A percentile compares a stretch with the other conserved stretches of the same genome.
Conservation (phyloP, 1,284 basidiomycete genomes). For the Trichosporon asahii region DNA sequence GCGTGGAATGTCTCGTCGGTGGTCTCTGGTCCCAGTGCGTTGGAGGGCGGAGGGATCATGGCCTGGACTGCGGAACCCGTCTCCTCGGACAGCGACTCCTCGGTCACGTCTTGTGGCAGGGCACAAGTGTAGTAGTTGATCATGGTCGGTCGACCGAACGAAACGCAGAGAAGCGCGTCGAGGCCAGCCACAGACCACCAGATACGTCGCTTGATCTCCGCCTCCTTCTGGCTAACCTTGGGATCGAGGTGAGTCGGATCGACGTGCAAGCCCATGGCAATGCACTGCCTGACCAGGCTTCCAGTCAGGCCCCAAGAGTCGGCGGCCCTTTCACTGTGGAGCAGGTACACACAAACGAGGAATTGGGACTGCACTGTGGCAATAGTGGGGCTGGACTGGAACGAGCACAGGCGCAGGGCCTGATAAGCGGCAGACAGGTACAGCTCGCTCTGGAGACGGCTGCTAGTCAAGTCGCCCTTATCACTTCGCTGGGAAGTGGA, state of each 20-base stretch:
- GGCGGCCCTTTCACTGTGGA: slow-evolving; percentile 47
- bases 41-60: slow-evolving; percentile 29
- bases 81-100: slow-evolving; percentile 42
- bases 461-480: slow-evolving; percentile 42
- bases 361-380: slow-evolving; percentile 46
- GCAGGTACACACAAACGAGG: slow-evolving; percentile 47
- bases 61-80: slow-evolving; percentile 38
- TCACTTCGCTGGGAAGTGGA: background rate
- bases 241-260: slow-evolving; percentile 47
- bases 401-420: slow-evolving; percentile 50
- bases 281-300: slow-evolving; percentile 45
- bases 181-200: slow-evolving; percentile 52
- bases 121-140: slow-evolving; percentile 50
- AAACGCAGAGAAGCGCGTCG: slow-evolving; percentile 46
- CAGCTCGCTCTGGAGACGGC: slow-evolving; percentile 49
- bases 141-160: slow-evolving; percentile 46
- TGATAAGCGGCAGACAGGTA: slow-evolving; percentile 52
- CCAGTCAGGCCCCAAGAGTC: slow-evolving; percentile 49
- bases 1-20: slow-evolving; percentile 48
- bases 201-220: slow-evolving; percentile 45
- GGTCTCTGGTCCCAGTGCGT: slow-evolving; percentile 37
- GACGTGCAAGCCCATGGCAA: slow-evolving; percentile 50
- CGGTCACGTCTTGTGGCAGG: slow-evolving; percentile 46
- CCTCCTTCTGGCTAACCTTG: slow-evolving; percentile 44
- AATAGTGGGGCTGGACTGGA: slow-evolving; percentile 48